Base-by-base conservation (phyloP, 305 asterid genomes). In the Rubia peregrina region DNA sequence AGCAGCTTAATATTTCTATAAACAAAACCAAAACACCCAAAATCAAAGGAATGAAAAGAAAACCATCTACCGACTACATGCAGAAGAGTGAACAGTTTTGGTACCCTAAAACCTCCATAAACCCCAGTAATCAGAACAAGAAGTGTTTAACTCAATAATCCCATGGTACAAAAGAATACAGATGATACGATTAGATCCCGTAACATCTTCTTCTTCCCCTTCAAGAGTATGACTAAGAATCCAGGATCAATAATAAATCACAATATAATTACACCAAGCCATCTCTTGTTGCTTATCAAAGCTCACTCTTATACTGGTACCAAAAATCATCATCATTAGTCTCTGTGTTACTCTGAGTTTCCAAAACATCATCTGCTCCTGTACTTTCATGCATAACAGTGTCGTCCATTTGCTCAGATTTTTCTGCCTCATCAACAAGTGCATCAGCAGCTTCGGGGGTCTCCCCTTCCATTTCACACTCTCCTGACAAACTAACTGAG, bases 301-400 rank as follows among this genome's bases (percentile, higher is more conserved):
- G 26, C 60, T 77, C 87, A 73, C 91, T 84, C 83, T 73, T 80
- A 67, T 84, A 88, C 61, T 85, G 79, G 80, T 77, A 77, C 85
- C 84, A 90, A 53, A 75, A 59, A 70, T 83, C 89, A n/a, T 86
- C 89, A 19, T 81, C 94, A 4, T 77, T 74, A 24, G 77, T 74
- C 16, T 65, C 57, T 77, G 82, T 75, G 41, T 44, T 62, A 7
- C 80, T 84, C 70, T 62, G 78, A 74, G 70, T 83, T 46, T 72
- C 75, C 1, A 69, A 30, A 53, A n/a, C 21, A 21, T 73, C 88
- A 53, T 53, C 24, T 59, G 79, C 72, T 55, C 70, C 76, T 44
- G 60, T 53, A 7, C 67, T 65, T 19, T 42, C 67, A 19, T 64
- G 79, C 75, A 7, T 7, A 53, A 53, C 22, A 2, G 11, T 5